Evolutionary conservation across 2,329 filamentous ascomycete genomes (phyloP).

Genomic region (Arthrobotrys pseudoclavata): DNA sequence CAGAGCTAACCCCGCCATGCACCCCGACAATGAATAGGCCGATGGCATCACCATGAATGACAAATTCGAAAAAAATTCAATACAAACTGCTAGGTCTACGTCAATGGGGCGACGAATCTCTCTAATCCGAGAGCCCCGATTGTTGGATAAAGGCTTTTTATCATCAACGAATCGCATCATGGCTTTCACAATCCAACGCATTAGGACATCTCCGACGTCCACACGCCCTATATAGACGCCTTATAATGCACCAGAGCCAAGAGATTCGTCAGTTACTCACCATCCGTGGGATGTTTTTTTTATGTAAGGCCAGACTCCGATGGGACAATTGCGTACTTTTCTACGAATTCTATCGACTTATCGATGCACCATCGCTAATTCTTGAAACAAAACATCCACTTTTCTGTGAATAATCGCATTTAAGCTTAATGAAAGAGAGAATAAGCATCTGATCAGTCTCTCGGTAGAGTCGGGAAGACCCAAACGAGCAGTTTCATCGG

Average conservation of each 20-base stretch:
- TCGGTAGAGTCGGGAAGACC: constrained; percentile 38
- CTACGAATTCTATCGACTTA: constrained; percentile 24
- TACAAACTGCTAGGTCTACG: neutral
- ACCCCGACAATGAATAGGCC: neutral
- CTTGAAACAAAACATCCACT: constrained; percentile 20
- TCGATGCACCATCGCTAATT: constrained; percentile 10
- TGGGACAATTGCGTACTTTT: constrained; percentile 39
- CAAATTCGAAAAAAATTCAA: neutral
- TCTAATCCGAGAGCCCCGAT: neutral
- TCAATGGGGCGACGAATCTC: constrained; percentile 22
- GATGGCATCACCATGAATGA: neutral
- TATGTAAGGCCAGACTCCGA: constrained; percentile 41
- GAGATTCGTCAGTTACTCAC: constrained; percentile 40
- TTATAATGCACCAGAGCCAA: constrained; percentile 23
- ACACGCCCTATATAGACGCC: neutral
- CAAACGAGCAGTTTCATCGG: constrained; percentile 33
- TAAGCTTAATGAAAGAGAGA: constrained; percentile 37
- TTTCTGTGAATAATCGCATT: constrained; percentile 27
- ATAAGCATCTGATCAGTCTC: constrained; percentile 42
- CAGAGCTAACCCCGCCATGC: too few species aligned
- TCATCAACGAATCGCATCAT: constrained; percentile 9
- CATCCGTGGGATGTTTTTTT: constrained; percentile 12
- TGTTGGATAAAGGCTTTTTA: neutral
- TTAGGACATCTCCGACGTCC: constrained; percentile 39
- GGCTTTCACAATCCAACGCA: constrained; percentile 12